Conservation (phyloP, 768 basidiomycete species). For the Tylopilus intermedius region DNA sequence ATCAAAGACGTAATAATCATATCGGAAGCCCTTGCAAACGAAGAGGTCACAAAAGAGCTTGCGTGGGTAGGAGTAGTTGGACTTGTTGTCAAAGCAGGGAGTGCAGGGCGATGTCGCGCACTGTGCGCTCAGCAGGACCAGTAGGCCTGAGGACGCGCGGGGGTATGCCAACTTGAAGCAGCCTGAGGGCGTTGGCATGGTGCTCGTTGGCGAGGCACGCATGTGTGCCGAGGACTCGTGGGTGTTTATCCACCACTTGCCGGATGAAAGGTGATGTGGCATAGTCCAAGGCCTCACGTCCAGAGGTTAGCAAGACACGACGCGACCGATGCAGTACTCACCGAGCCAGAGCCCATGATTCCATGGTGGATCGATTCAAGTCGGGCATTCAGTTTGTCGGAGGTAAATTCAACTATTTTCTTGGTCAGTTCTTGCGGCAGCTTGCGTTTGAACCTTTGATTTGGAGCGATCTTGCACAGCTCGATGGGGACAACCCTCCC, state of each 20-base stretch:
- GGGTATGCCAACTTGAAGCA: no score
- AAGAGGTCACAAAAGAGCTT: constrained; percentile 99
- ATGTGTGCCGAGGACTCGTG: no score
- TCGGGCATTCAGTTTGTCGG: constrained; percentile 40
- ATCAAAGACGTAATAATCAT: constrained; percentile 99
- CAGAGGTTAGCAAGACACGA: not conserved
- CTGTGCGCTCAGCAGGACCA: no score
- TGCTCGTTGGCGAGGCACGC: no score
- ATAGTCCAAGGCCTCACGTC: not conserved
- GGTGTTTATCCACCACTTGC: no score
- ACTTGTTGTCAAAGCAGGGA: constrained; percentile 99
- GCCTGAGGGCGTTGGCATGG: no score
- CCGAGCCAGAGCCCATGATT: constrained; percentile 18
- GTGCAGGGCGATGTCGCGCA: no score
- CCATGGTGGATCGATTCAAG: constrained; percentile 36
- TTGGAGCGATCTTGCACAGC: constrained; percentile 38
- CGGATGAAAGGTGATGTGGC: no score
- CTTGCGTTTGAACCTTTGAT: constrained; percentile 47
- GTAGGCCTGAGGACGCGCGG: no score
- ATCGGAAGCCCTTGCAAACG: constrained; percentile 95
- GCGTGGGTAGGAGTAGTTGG: constrained; percentile 98
- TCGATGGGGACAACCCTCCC: constrained; percentile 47
- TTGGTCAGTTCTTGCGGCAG: constrained; percentile 36
- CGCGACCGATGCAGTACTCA: constrained; percentile 5
- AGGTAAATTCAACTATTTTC: constrained; percentile 45